Evolutionary conservation across 106 monocot genomes (phyloP), one percentile per base, ranked within the genome.

Genomic region (Alisma plantagoaquatica): DNA sequence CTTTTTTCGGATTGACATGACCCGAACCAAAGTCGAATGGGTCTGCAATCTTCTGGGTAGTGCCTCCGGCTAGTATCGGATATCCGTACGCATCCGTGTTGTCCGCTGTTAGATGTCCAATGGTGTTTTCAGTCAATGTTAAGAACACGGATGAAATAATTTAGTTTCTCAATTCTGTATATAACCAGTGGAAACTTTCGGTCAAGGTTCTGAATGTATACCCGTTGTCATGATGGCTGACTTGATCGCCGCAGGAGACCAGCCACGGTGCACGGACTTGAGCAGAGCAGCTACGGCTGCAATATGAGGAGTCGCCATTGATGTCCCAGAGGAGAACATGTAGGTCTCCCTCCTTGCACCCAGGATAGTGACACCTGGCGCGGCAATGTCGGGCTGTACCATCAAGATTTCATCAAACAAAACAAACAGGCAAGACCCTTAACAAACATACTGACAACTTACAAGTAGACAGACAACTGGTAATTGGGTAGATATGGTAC

Each of bases 11-110:
- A 17, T 72, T 27, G 3, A 64, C 42, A 10, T 57, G 56, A 2
- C 71, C 71, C 1, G 57, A 50, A 2, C 71, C 71, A 50, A 48
- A 72, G 24, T 64, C 64, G 43, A 72, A 64, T 7, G 71, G 71
- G 16, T 59, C 49, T 1, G 64, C 64, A 3, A 35, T 3, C 53
- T 66, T 66, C 18, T 56, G 43, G 1, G 65, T 43, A 14, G 24
- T 23, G 19, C 65, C 65, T 21, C 56, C 65, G 6, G 65, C 65
- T 46, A 33, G 11, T 44, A 66, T 66, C 31, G 56, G 65, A 29
- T 24, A 10, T 12, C 45, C 56, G 11, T 46, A 21, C 3, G 24
- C 20, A 26, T 55, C 38, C 15, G 35, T 57, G 18, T 46, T 19
- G 10, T 41, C 28, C 12, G 41, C 56, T 17, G 3, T n/a, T n/a